Evolutionary conservation across 2,329 filamentous ascomycete genomes (phyloP), one percentile per base, ranked within the genome.

Genomic region (Claviceps digitariae): DNA sequence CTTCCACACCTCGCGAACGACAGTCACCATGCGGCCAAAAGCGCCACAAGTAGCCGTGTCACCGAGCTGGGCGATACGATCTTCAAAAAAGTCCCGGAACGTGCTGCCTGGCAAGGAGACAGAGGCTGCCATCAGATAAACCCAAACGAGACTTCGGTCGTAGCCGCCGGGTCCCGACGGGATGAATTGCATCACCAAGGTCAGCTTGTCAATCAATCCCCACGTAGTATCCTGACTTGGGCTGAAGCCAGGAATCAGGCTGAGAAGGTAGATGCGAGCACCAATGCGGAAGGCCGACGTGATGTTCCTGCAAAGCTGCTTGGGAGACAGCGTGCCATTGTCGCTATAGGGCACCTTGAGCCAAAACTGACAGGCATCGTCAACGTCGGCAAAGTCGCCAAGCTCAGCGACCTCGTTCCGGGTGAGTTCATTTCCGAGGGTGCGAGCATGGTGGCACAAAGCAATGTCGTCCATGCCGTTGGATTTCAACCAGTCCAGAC

Each of bases 261-360:
- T 90, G 81, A 90, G 95, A n/a, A 97, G 83, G 71, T 96, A 96
- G 71, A 98, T 90, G 64, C 91, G 86, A 3, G 91, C 90, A 2
- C 91, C 91, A 52, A 95, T 75, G 62, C 91, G 87, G 81, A 95
- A 98, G 45, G 94, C 83, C 43, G 84, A 79, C 0, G 90, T 95
- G 69, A 97, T 89, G 74, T 94, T 95, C 68, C 81, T 83, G 65
- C 84, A 85, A 58, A 97, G 78, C 69, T 94, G 86, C 64, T 86
- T 87, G 3, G 90, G 86, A 53, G 84, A 84, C 59, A 96, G 79
- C 48, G 83, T 82, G 55, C 88, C 88, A 55, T 84, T 86, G 57
- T 78, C 75, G 57, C 81, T 82, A 74, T 73, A 87, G 56, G 72
- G 78, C 66, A 75, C 76, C 70, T 72, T 81, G 63, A 75, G 81